Evolutionary conservation across 2,329 filamentous ascomycete species (phyloP).

Genomic region (Bipolaris victoriae): DNA sequence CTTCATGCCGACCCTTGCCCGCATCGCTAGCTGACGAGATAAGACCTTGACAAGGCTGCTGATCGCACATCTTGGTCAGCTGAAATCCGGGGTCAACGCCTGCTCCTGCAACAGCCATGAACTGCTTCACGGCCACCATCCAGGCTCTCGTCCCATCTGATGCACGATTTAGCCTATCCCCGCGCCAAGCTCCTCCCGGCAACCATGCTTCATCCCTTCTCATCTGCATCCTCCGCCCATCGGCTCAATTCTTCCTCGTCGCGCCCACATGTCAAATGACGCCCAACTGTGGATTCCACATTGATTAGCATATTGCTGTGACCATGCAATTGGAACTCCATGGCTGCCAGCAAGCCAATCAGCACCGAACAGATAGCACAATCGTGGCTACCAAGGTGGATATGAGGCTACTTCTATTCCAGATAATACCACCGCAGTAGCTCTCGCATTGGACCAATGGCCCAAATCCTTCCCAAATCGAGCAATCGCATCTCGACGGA

Average conservation of each 20-base stretch:
- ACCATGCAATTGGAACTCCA: neutral
- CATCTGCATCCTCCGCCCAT: constrained; percentile 7
- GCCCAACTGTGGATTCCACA: neutral
- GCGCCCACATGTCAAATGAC: constrained; percentile 14
- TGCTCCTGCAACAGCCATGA: constrained; percentile 7
- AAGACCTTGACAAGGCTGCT: constrained; percentile 19
- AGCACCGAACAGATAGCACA: neutral
- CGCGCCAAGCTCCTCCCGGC: neutral
- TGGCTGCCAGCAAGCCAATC: neutral
- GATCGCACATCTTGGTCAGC: constrained; percentile 27
- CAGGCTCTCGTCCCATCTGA: constrained; percentile 19
- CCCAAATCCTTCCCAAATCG: neutral
- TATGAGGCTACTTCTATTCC: neutral
- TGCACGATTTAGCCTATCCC: constrained; percentile 14
- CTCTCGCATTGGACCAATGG: neutral
- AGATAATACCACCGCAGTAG: neutral
- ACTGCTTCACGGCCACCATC: constrained; percentile 10
- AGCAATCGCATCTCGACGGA: neutral
- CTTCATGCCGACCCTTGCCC: constrained; percentile 11
- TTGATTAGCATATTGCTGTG: constrained; percentile 1
- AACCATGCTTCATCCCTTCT: neutral
- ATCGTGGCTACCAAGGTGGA: neutral
- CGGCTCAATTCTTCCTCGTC: constrained; percentile 4
- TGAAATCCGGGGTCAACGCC: constrained; percentile 25
- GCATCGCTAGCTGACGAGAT: constrained; percentile 18